Percentiles rank a stretch among this genome's conserved stretches.
These are phyloP conservation scores for Debaryomyces psychrophilus DNA, from an alignment of 1,139 yeast genomes.

Conservation along the genomic window DNA sequence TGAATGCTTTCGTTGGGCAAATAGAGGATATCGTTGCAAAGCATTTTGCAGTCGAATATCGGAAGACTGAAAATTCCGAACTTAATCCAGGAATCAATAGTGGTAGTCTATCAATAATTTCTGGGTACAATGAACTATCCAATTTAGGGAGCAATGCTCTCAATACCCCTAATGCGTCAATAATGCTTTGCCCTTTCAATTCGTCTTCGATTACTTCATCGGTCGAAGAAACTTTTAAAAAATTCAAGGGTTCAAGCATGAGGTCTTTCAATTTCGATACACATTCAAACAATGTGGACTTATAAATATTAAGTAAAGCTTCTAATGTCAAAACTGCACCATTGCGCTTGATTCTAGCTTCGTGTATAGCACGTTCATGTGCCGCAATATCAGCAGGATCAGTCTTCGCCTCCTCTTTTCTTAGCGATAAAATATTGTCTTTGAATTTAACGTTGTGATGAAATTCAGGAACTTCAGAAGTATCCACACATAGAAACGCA, in stretches of 20 bases:
- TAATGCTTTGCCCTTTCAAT: slow-evolving; percentile 73
- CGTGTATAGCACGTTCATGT: slow-evolving; percentile 65
- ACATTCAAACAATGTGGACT: slow-evolving; percentile 54
- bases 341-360: slow-evolving; percentile 77
- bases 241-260: slow-evolving; percentile 67
- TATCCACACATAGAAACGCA: slow-evolving; percentile 93
- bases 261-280: slow-evolving; percentile 71
- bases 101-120: slow-evolving; percentile 51
- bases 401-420: slow-evolving; percentile 75
- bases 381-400: slow-evolving; percentile 69
- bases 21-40: slow-evolving; percentile 81
- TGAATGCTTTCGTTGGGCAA: slow-evolving; percentile 73
- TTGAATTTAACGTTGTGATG: slow-evolving; percentile 61
- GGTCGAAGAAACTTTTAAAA: slow-evolving; percentile 27
- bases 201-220: slow-evolving; percentile 48
- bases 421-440: slow-evolving; percentile 69
- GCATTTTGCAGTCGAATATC: slow-evolving; percentile 91
- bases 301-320: slow-evolving; percentile 53
- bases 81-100: slow-evolving; percentile 63
- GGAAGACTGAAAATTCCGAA: slow-evolving; percentile 74
- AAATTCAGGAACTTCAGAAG: slow-evolving; percentile 94
- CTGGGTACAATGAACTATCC: slow-evolving; percentile 50
- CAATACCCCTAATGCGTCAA: slow-evolving; percentile 84
- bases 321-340: slow-evolving; percentile 82
- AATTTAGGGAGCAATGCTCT: slow-evolving; percentile 74